phyloP scores from a whole-genome alignment of 768 basidiomycete genomes.

The Suillus placidus region DNA sequence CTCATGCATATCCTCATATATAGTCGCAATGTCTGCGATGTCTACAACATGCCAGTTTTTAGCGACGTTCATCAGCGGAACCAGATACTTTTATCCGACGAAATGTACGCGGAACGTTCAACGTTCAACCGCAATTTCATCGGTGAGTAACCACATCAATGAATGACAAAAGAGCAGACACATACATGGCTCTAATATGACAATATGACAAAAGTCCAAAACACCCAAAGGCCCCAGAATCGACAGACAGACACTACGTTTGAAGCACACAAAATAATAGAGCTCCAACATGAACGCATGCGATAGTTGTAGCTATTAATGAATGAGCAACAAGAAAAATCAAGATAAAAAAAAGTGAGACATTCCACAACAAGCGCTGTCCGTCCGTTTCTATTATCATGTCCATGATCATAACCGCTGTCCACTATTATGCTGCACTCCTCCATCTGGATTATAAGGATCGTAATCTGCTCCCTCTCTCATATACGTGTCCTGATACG shows the following conservation, averaged over 20 bases:
- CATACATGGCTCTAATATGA: not conserved
- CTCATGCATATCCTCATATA: not conserved
- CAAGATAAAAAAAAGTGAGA: not conserved
- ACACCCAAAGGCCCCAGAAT: not conserved
- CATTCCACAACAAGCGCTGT: slow-evolving; percentile 1
- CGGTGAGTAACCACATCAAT: not conserved
- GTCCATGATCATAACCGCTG: slow-evolving; percentile 3
- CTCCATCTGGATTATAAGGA: slow-evolving; percentile 10
- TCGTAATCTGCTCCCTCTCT: slow-evolving; percentile 13
- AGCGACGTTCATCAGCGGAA: not conserved
- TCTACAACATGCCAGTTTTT: not conserved
- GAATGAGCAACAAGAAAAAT: not conserved
- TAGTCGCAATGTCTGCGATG: not conserved
- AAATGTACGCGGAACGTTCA: not conserved
- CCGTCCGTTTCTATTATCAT: not conserved
- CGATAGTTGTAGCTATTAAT: slow-evolving; percentile 4
- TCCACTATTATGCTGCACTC: not conserved
- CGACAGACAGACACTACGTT: slow-evolving; percentile 2
- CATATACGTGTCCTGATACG: slow-evolving; percentile 36
- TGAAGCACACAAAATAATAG: slow-evolving; percentile 3
- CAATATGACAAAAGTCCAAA: slow-evolving; percentile 1
- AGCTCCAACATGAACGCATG: not conserved
- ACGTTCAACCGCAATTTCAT: not conserved
- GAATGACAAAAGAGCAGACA: slow-evolving; percentile 6
- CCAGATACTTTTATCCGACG: not conserved